Conservation (phyloP, 352 stramenopile species). For the Globisporangium recalcitrans region DNA sequence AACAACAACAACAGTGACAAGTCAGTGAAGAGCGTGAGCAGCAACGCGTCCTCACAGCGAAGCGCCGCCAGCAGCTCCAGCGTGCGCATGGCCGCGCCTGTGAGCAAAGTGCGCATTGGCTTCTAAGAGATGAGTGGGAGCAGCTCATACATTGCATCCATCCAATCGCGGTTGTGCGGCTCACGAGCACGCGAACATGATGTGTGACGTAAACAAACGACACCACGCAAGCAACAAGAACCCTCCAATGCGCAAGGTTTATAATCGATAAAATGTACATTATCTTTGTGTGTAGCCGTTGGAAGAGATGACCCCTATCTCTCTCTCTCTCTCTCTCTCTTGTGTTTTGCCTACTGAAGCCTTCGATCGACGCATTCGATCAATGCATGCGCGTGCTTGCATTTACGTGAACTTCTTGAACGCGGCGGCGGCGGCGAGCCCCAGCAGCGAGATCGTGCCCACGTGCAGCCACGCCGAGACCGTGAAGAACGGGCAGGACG, state of each 20-base stretch:
- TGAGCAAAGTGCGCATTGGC: slow-evolving; percentile 57
- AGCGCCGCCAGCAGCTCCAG: slow-evolving; percentile 44
- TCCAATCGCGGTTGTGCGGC: neutral
- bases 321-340: neutral
- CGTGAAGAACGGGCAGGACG: slow-evolving; percentile 72
- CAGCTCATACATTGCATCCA: neutral
- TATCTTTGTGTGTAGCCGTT: slow-evolving; percentile 3
- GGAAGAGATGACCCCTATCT: neutral
- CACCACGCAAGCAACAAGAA: neutral
- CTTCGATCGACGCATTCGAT: neutral
- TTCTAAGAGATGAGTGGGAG: slow-evolving; percentile 25
- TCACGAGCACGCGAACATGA: neutral
- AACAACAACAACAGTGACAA: slow-evolving; percentile 26
- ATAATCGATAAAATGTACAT: slow-evolving; percentile 14
- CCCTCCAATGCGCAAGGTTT: neutral
- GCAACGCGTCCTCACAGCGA: slow-evolving; percentile 47
- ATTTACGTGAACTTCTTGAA: slow-evolving; percentile 56
- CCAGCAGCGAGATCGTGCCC: slow-evolving; percentile 48
- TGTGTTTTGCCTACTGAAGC: neutral
- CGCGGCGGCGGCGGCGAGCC: slow-evolving; percentile 36
- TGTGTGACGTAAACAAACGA: neutral
- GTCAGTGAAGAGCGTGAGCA: slow-evolving; percentile 44
- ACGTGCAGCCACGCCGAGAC: slow-evolving; percentile 76
- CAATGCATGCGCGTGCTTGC: neutral
- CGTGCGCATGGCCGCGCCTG: slow-evolving; percentile 48